A percentile compares a stretch with the other conserved stretches of the same genome.
Conservation (phyloP, 1,284 basidiomycete species). For the Sporisorium graminicola region DNA sequence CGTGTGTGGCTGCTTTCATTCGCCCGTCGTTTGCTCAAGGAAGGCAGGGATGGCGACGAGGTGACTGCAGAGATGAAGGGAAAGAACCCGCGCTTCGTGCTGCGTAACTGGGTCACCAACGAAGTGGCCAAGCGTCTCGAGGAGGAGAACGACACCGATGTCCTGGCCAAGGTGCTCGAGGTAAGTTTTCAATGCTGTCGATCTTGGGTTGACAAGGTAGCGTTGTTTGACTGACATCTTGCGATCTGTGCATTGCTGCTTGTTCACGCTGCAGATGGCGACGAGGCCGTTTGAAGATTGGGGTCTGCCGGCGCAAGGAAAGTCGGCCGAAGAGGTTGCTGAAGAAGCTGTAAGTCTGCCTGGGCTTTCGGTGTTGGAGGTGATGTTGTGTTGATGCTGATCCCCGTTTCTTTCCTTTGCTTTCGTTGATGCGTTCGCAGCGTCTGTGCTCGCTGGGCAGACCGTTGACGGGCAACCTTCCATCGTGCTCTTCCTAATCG, state of each 20-base stretch:
- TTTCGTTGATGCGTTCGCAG: neutral
- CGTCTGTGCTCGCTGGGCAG: constrained; percentile 55
- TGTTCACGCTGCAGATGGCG: constrained; percentile 42
- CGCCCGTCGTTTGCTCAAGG: constrained; percentile 39
- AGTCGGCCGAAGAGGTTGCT: constrained; percentile 73
- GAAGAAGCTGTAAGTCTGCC: constrained; percentile 72
- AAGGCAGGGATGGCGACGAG: constrained; percentile 34
- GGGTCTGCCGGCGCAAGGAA: constrained; percentile 41
- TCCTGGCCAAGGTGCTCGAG: constrained; percentile 56
- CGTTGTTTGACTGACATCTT: neutral
- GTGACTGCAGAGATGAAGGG: constrained; percentile 42
- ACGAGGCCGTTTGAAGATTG: constrained; percentile 58
- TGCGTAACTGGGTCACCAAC: constrained; percentile 67
- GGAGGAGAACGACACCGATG: constrained; percentile 59
- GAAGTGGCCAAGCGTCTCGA: constrained; percentile 62
- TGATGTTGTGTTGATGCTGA: neutral
- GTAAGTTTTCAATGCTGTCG: neutral
- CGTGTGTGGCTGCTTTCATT: constrained; percentile 55
- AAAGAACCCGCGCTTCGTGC: constrained; percentile 62
- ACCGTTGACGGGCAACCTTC: constrained; percentile 53
- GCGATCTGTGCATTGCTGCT: neutral
- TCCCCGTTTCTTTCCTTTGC: neutral
- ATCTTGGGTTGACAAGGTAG: neutral
- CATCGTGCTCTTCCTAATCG: constrained; percentile 62
- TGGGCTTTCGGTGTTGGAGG: neutral